Conservation (phyloP, 495 filamentous ascomycete species). For the Mytilinidion resinicola region DNA sequence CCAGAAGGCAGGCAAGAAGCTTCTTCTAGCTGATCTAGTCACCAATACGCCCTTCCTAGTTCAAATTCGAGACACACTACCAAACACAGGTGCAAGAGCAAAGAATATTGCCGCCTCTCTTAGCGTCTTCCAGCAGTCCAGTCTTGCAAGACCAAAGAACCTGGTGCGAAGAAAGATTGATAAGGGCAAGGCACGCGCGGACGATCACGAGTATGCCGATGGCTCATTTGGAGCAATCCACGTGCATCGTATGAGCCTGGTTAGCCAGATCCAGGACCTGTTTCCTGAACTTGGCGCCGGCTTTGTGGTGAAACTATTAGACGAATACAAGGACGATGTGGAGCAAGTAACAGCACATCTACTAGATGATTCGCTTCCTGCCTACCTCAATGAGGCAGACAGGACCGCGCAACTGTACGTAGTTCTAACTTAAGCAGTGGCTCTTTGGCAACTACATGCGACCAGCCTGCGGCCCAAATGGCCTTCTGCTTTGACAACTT, state of each 20-base stretch:
- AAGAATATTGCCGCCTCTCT: conserved; percentile 53
- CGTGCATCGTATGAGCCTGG: conserved; percentile 72
- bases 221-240: conserved; percentile 52
- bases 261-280: conserved; percentile 84
- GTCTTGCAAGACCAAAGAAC: conserved; percentile 47
- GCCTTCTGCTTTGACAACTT: too few relatives aligned
- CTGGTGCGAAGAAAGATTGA: conserved; percentile 38
- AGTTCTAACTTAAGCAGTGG: neutral
- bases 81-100: conserved; percentile 41
- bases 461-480: too few relatives aligned
- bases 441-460: too few relatives aligned
- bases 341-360: conserved; percentile 78
- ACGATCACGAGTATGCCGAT: conserved; percentile 35
- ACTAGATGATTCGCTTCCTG: conserved; percentile 72
- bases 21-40: conserved; percentile 57
- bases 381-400: conserved; percentile 51
- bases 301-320: conserved; percentile 72
- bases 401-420: conserved; percentile 49
- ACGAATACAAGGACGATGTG: conserved; percentile 68
- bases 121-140: conserved; percentile 45
- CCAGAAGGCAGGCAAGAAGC: conserved; percentile 39
- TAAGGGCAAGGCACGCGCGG: conserved; percentile 64
- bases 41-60: conserved; percentile 49
- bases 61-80: conserved; percentile 34
- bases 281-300: conserved; percentile 84